A percentile compares a stretch with the other conserved stretches of the same genome.
Conservation (phyloP, 192 early-diverging fungal species). For the Coemansia asiatica region DNA sequence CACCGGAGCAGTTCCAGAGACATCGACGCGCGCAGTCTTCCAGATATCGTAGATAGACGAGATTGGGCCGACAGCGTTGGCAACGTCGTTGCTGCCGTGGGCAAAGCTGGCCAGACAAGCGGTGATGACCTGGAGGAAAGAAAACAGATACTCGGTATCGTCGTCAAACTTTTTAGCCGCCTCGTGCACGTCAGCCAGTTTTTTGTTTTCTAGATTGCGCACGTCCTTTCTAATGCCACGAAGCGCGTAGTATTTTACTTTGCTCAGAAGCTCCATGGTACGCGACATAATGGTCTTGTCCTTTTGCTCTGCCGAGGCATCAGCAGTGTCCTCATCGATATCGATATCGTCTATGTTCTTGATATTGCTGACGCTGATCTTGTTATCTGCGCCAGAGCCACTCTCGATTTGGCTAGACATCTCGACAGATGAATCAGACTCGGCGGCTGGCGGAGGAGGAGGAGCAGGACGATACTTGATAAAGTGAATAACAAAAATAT, state of each 20-base stretch:
- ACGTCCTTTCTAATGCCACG: conserved; percentile 57
- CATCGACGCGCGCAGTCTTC: conserved; percentile 54
- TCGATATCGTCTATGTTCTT: conserved; percentile 20
- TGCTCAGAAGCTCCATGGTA: conserved; percentile 1
- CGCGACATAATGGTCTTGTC: conserved; percentile 12
- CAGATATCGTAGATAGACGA: conserved; percentile 75
- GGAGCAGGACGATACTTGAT: conserved; percentile 56
- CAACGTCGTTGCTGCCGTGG: conserved; percentile 84
- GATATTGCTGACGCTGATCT: conserved; percentile 9
- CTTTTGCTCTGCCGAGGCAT: conserved; percentile 8
- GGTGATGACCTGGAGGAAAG: conserved; percentile 78
- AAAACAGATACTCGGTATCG: conserved; percentile 78
- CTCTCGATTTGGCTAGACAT: conserved; percentile 33
- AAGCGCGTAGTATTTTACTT: conserved; percentile 29
- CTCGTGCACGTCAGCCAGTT: conserved; percentile 58
- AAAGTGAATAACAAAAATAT: conserved; percentile 62
- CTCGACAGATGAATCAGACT: conserved; percentile 11
- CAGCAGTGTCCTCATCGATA: neutral
- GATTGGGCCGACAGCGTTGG: conserved; percentile 82
- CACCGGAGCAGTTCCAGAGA: conserved; percentile 59
- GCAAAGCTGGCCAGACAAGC: conserved; percentile 81
- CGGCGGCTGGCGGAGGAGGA: conserved; percentile 18
- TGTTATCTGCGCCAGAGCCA: conserved; percentile 25
- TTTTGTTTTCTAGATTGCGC: conserved; percentile 54
- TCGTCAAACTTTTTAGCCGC: conserved; percentile 68